A percentile compares a stretch with the other conserved stretches of the same genome.
These are phyloP conservation scores for Quillaja saponaria DNA, from an alignment of 306 rosid species.

Conservation along the genomic window DNA sequence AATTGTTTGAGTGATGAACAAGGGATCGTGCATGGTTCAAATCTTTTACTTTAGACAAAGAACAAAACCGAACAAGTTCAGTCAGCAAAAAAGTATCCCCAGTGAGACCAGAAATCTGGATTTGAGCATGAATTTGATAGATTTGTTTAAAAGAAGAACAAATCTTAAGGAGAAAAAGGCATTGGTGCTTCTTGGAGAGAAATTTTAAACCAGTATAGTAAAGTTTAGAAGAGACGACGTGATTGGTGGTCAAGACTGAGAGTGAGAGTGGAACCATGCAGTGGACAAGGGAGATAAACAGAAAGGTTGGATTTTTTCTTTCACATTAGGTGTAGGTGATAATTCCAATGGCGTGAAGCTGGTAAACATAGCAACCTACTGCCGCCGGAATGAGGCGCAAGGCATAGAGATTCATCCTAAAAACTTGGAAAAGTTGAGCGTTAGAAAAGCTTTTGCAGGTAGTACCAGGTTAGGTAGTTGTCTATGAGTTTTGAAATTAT, in stretches of 20 bases:
- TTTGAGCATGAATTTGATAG: slow-evolving; percentile 65
- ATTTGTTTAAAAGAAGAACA: slow-evolving; percentile 53
- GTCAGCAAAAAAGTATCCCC: slow-evolving; percentile 49
- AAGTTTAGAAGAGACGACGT: slow-evolving; percentile 5
- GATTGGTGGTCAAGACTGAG: slow-evolving; percentile 17
- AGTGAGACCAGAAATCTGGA: slow-evolving; percentile 52
- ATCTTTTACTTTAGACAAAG: slow-evolving; percentile 51
- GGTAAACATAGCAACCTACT: too few species aligned
- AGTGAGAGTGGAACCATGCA: slow-evolving; percentile 51
- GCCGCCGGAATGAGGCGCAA: too few species aligned
- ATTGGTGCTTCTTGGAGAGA: slow-evolving; percentile 48
- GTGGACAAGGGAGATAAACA: too few species aligned
- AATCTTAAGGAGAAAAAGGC: slow-evolving; percentile 52
- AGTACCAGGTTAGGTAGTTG: too few species aligned
- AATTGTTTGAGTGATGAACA: slow-evolving; percentile 28
- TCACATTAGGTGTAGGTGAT: too few species aligned
- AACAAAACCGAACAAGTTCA: slow-evolving; percentile 59
- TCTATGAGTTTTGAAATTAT: too few species aligned
- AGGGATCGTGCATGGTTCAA: slow-evolving; percentile 58
- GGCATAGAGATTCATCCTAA: too few species aligned
- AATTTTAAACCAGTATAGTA: slow-evolving; percentile 6
- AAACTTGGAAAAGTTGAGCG: too few species aligned
- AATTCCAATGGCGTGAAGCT: too few species aligned
- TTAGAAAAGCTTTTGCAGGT: too few species aligned
- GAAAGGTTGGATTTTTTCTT: too few species aligned